Percentiles rank a stretch among this genome's conserved stretches.
phyloP scores from a whole-genome alignment of 129 eudicot genomes.

The Chrysanthemum lavandulifolium region DNA sequence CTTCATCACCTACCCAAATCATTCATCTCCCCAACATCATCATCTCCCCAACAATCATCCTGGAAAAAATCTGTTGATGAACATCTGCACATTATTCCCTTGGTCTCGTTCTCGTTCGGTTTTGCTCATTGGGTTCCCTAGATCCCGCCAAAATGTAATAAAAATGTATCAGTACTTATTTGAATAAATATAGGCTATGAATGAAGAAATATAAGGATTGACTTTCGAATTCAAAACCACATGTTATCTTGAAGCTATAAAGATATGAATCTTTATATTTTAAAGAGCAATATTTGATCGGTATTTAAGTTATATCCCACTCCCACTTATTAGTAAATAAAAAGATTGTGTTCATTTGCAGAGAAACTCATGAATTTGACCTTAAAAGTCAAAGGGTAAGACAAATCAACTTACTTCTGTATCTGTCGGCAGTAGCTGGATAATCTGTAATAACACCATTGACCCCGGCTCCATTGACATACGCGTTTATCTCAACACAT shows the following conservation, averaged over 20 bases:
- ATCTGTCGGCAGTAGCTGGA: constrained; percentile 71
- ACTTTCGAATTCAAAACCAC: not conserved
- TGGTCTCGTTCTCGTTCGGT: too few relatives aligned
- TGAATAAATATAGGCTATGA: not conserved
- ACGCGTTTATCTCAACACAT: constrained; percentile 58
- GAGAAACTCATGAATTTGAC: constrained; percentile 2
- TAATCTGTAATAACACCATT: constrained; percentile 74
- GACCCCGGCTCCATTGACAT: constrained; percentile 30
- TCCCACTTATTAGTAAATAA: not conserved
- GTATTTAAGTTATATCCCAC: not conserved
- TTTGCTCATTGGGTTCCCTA: constrained; percentile 47
- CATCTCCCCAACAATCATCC: too few relatives aligned
- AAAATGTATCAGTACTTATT: not conserved
- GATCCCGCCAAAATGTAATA: constrained; percentile 12
- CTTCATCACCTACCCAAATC: too few relatives aligned
- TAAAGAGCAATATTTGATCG: not conserved
- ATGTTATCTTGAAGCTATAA: not conserved
- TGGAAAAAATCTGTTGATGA: too few relatives aligned
- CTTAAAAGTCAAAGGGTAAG: constrained; percentile 12
- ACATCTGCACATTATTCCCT: too few relatives aligned
- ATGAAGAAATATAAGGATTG: not conserved
- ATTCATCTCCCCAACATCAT: too few relatives aligned
- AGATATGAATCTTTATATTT: not conserved
- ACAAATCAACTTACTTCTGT: constrained; percentile 55
- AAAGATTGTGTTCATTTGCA: not conserved